A percentile compares a stretch with the other conserved stretches of the same genome.
Conservation (phyloP, 2,329 filamentous ascomycete genomes). For the Blastomyces percursus region DNA sequence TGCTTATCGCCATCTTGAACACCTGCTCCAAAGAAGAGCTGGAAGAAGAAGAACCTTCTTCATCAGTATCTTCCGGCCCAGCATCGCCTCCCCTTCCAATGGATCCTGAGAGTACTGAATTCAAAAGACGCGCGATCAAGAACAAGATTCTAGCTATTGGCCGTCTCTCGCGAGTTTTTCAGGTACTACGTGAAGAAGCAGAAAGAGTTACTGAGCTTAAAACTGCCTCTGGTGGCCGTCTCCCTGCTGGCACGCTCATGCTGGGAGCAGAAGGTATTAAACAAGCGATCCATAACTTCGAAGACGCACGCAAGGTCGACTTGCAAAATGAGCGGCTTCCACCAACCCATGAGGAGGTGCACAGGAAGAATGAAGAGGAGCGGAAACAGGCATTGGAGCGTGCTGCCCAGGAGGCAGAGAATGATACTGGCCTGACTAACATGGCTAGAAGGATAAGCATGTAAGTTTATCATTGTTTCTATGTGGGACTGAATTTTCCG, state of each 20-base stretch:
- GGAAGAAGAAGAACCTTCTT: conserved; percentile 75
- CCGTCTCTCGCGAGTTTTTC: conserved; percentile 92
- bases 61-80: conserved; percentile 59
- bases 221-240: conserved; percentile 81
- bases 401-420: conserved; percentile 78
- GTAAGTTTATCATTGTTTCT: conserved; percentile 47
- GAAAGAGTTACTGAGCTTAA: conserved; percentile 96
- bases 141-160: conserved; percentile 99
- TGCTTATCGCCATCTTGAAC: conserved; percentile 97
- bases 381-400: conserved; percentile 73
- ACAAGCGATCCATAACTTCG: conserved; percentile 92
- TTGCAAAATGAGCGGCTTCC: conserved; percentile 91
- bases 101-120: conserved; percentile 81
- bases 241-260: conserved; percentile 95
- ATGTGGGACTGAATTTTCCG: background rate
- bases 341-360: conserved; percentile 83
- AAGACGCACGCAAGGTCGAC: conserved; percentile 94
- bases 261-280: conserved; percentile 97
- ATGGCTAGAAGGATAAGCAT: conserved; percentile 90
- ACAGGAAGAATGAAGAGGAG: conserved; percentile 69
- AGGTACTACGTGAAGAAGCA: conserved; percentile 92
- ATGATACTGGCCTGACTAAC: conserved; percentile 75
- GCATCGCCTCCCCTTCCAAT: conserved; percentile 59
- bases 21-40: conserved; percentile 99
- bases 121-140: conserved; percentile 93